phyloP scores from a whole-genome alignment of 495 filamentous ascomycete species.

The Neurospora sp. region DNA sequence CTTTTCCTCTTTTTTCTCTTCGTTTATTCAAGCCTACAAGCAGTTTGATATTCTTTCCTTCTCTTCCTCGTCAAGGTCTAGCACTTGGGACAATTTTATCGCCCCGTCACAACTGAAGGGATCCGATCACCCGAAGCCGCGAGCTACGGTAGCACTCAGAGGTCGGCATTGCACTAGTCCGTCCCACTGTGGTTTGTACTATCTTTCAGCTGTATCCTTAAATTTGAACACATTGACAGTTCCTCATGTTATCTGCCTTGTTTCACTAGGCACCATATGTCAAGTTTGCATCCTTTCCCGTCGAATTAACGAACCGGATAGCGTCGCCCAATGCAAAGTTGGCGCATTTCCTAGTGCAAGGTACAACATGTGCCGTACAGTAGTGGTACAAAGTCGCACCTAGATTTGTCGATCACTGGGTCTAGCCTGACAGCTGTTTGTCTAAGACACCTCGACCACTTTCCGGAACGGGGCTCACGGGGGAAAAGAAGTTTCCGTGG shows the following conservation, averaged over 20 bases:
- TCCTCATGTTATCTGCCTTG: not conserved
- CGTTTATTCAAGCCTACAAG: not conserved
- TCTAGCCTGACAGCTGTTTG: not conserved
- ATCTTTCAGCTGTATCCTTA: not conserved
- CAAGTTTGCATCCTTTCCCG: not conserved
- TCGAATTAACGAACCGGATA: not conserved
- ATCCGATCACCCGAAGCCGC: not conserved
- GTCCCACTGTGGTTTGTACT: not conserved
- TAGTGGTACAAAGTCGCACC: not conserved
- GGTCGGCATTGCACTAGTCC: not conserved
- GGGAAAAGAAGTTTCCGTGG: not conserved
- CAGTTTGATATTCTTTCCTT: not conserved
- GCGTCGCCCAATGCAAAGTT: not conserved
- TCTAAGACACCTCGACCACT: not conserved
- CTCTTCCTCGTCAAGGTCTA: not conserved
- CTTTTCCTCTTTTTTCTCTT: not conserved
- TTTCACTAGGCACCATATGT: not conserved
- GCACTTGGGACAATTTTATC: not conserved
- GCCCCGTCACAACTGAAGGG: not conserved
- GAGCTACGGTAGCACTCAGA: not conserved
- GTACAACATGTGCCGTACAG: not conserved
- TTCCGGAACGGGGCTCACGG: not conserved
- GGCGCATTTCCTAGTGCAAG: not conserved
- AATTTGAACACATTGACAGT: not conserved
- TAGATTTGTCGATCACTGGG: not conserved